Conservation (phyloP, 2,329 filamentous ascomycete genomes). For the Pseudocercospora fuligena region DNA sequence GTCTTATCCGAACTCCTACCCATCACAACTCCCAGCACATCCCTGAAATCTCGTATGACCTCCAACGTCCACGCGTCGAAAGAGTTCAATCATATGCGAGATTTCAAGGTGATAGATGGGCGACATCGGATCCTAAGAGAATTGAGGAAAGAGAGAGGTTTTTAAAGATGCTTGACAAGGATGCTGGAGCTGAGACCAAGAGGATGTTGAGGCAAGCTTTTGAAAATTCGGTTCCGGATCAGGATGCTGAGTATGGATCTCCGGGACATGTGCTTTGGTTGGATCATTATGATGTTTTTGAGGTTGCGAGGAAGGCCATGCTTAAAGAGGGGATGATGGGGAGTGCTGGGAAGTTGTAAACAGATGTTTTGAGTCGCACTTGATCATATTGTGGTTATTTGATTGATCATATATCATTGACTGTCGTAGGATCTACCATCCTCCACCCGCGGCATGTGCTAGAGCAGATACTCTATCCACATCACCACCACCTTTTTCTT, state of each 20-base stretch:
- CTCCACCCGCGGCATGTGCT: conserved; percentile 87
- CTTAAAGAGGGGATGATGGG: background rate
- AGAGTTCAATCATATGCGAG: conserved; percentile 12
- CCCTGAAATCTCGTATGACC: conserved; percentile 2
- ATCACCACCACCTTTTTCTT: conserved; percentile 65
- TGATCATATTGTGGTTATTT: background rate
- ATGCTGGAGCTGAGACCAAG: background rate
- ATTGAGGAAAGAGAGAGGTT: background rate
- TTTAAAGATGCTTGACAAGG: background rate
- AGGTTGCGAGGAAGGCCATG: conserved; percentile 10
- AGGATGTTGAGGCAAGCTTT: conserved; percentile 11
- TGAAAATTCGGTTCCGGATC: conserved; percentile 1
- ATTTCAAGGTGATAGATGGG: conserved; percentile 11
- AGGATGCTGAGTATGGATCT: conserved; percentile 3
- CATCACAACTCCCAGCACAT: background rate
- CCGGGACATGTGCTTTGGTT: conserved; percentile 16
- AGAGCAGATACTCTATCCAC: conserved; percentile 85
- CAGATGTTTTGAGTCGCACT: background rate
- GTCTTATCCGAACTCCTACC: conserved; percentile 15
- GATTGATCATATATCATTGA: background rate
- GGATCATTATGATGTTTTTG: conserved; percentile 19
- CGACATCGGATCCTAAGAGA: background rate
- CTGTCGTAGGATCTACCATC: conserved; percentile 66
- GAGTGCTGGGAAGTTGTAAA: background rate
- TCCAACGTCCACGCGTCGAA: conserved; percentile 14